These are phyloP conservation scores for Aspergillus sclerotialis DNA, from an alignment of 2,329 filamentous ascomycete species.

Conservation along the genomic window DNA sequence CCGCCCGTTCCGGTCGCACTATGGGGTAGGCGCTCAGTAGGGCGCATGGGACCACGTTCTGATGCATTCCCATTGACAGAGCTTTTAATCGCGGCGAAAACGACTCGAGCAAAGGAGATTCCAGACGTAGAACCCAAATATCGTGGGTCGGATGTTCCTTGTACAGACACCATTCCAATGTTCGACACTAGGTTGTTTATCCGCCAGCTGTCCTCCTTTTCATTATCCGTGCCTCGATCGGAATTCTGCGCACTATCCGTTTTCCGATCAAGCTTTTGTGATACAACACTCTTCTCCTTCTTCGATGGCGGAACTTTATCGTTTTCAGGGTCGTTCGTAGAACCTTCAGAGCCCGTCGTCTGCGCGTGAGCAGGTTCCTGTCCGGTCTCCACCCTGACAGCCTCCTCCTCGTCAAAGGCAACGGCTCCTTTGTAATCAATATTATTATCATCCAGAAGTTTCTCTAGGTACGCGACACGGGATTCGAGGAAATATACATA, in stretches of 20 bases:
- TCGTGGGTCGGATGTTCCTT: slow-evolving; percentile 69
- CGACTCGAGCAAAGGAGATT: slow-evolving; percentile 88
- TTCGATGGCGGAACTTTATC: slow-evolving; percentile 11
- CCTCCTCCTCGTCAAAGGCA: slow-evolving; percentile 53
- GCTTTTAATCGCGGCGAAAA: slow-evolving; percentile 86
- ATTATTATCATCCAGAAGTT: slow-evolving; percentile 60
- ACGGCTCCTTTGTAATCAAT: slow-evolving; percentile 66
- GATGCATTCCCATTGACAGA: slow-evolving; percentile 54
- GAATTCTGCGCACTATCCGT: slow-evolving; percentile 12
- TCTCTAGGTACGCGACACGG: slow-evolving; percentile 75
- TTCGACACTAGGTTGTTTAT: slow-evolving; percentile 62
- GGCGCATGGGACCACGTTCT: slow-evolving; percentile 56
- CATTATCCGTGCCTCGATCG: slow-evolving; percentile 34
- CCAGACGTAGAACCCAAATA: slow-evolving; percentile 81
- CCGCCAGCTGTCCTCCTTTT: slow-evolving; percentile 53
- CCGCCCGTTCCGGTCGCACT: slow-evolving; percentile 50
- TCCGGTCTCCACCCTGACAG: slow-evolving; percentile 22
- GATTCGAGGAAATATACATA: slow-evolving; percentile 96
- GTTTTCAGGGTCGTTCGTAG: slow-evolving; percentile 9
- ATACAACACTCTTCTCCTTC: slow-evolving; percentile 15
- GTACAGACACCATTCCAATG: slow-evolving; percentile 68
- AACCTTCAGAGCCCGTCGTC: slow-evolving; percentile 9
- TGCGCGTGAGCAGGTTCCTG: slow-evolving; percentile 16
- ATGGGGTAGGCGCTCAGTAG: slow-evolving; percentile 49
- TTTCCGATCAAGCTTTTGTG: slow-evolving; percentile 12